Conservation (phyloP, 2,329 filamentous ascomycete species). For the Epichloe hybrida region DNA sequence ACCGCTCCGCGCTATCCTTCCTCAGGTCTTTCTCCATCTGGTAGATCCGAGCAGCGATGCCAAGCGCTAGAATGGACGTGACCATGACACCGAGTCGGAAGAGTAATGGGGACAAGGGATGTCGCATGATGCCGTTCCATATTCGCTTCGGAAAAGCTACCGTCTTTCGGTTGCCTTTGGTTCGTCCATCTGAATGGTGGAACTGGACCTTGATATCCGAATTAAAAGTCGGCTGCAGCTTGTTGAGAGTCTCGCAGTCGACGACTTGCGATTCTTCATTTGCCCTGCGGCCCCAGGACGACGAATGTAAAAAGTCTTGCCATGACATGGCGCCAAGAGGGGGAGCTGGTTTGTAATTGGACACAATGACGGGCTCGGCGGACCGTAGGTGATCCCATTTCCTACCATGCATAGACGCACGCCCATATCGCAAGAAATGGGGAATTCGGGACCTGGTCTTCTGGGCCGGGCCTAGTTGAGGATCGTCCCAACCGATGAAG, state of each 20-base stretch:
- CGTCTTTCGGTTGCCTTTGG: conserved; percentile 15
- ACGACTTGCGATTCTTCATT: conserved; percentile 37
- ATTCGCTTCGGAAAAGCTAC: conserved; percentile 37
- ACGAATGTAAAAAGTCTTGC: conserved; percentile 40
- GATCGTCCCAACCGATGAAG: conserved; percentile 29
- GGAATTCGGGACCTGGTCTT: conserved; percentile 24
- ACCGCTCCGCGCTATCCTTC: conserved; percentile 37
- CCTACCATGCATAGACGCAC: conserved; percentile 31
- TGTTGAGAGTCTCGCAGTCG: conserved; percentile 29
- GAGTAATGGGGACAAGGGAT: conserved; percentile 71
- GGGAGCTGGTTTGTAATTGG: conserved; percentile 29
- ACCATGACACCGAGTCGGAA: conserved; percentile 72
- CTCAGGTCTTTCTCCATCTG: conserved; percentile 36
- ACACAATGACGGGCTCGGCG: conserved; percentile 45
- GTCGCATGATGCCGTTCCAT: conserved; percentile 58
- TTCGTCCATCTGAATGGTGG: conserved; percentile 13
- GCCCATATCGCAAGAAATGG: conserved; percentile 33
- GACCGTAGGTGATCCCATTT: conserved; percentile 48
- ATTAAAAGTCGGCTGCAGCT: conserved; percentile 35
- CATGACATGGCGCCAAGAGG: conserved; percentile 32
- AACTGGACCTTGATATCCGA: conserved; percentile 20
- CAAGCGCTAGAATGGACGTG: conserved; percentile 72
- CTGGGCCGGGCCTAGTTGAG: conserved; percentile 20
- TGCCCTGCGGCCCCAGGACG: conserved; percentile 33
- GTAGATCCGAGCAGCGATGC: conserved; percentile 63